These are phyloP conservation scores for Alternaria burnsii DNA, from an alignment of 2,329 filamentous ascomycete species.

Conservation along the genomic window DNA sequence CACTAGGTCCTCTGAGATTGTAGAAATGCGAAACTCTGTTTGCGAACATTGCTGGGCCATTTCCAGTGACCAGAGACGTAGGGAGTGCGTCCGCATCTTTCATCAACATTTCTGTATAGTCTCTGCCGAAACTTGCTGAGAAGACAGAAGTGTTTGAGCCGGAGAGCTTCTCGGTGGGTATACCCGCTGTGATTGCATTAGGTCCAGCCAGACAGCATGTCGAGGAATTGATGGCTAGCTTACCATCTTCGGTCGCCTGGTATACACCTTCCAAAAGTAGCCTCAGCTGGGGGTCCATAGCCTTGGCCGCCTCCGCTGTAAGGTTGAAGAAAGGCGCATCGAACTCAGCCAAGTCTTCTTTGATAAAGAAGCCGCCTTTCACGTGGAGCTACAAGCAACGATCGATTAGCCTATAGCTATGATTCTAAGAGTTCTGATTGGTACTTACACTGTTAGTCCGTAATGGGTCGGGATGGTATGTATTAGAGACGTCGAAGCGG, in stretches of 20 bases:
- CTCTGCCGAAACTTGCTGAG: not conserved
- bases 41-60: conserved; percentile 3
- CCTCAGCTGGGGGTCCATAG: conserved; percentile 6
- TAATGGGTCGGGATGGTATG: not conserved
- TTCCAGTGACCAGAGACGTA: conserved; percentile 1
- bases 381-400: not conserved
- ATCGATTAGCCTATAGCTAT: no score
- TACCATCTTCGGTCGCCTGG: conserved; percentile 3
- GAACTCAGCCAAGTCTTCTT: not conserved
- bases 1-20: conserved; percentile 4
- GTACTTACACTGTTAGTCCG: not conserved
- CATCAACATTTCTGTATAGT: conserved; percentile 3
- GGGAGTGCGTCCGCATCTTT: not conserved
- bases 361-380: not conserved
- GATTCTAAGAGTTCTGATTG: no score
- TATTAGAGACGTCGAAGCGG: not conserved
- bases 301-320: not conserved
- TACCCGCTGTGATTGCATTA: not conserved
- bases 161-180: conserved; percentile 9
- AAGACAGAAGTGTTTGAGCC: conserved; percentile 5
- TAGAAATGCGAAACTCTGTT: conserved; percentile 9
- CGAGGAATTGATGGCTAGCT: not conserved
- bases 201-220: not conserved
- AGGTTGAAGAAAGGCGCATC: conserved; percentile 6
- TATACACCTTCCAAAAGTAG: conserved; percentile 4